Percentiles rank a stretch among this genome's conserved stretches.
Conservation (phyloP, 164 flowering plant genomes). For the Magnolia kwangsiensis region DNA sequence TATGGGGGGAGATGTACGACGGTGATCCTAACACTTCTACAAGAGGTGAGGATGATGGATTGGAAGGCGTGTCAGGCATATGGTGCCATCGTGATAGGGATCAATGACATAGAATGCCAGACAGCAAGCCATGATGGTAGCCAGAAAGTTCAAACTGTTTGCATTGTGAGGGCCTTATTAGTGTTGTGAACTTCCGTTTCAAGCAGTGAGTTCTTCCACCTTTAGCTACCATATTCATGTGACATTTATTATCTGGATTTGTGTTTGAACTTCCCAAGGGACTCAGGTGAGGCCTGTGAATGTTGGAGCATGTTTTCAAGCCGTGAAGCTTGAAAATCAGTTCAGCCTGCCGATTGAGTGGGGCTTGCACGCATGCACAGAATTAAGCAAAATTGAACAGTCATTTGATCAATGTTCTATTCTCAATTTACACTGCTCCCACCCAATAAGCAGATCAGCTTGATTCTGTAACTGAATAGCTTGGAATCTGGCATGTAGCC, state of each 20-base stretch:
- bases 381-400: background rate
- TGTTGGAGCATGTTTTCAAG: background rate
- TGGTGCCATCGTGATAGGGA: conserved; percentile 31
- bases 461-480: too few relatives aligned
- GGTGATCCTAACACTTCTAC: conserved; percentile 30
- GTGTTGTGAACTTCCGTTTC: background rate
- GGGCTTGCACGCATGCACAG: background rate
- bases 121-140: conserved; percentile 15
- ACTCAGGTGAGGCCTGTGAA: too few relatives aligned
- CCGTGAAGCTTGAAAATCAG: background rate
- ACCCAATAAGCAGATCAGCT: too few relatives aligned
- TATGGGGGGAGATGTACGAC: conserved; percentile 59
- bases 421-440: too few relatives aligned
- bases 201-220: background rate
- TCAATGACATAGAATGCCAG: conserved; percentile 40
- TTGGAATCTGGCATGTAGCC: too few relatives aligned
- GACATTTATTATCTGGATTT: background rate
- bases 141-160: background rate
- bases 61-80: conserved; percentile 37
- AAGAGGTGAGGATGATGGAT: conserved; percentile 27
- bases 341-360: background rate
- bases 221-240: background rate
- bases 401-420: too few relatives aligned
- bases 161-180: background rate
- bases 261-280: background rate